Percentiles rank a stretch among this genome's conserved stretches.
Evolutionary conservation across 768 basidiomycete genomes (phyloP).

Genomic region (Leucocoprinus leucothites): DNA sequence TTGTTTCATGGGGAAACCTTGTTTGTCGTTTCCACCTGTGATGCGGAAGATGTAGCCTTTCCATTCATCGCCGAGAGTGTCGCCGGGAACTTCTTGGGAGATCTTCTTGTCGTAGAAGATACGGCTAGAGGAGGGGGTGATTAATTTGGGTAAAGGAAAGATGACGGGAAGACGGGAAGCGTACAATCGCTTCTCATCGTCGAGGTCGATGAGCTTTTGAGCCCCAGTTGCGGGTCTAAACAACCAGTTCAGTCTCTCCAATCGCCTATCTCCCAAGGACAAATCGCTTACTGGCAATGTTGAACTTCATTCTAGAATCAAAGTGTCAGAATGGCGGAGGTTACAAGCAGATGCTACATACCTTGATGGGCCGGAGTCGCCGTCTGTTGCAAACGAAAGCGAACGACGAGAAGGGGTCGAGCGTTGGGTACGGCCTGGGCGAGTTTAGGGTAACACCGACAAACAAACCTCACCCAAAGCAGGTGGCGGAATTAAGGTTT

Average conservation of each 20-base stretch:
- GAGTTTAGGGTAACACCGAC: conserved; percentile 30
- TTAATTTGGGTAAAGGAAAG: neutral
- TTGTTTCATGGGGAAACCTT: conserved; percentile 99
- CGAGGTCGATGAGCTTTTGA: conserved; percentile 94
- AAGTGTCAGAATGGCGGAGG: conserved; percentile 16
- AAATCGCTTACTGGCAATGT: conserved; percentile 82
- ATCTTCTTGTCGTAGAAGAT: conserved; percentile 98
- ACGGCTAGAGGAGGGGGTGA: conserved; percentile 50
- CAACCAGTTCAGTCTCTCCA: conserved; percentile 13
- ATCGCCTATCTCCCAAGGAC: neutral
- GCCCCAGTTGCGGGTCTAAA: conserved; percentile 93
- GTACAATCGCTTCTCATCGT: conserved; percentile 85
- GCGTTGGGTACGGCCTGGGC: conserved; percentile 32
- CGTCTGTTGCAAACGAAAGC: conserved; percentile 36
- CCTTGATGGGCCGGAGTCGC: conserved; percentile 9
- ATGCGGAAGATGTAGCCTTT: conserved; percentile 96
- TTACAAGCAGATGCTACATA: conserved; percentile 26
- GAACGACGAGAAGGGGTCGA: conserved; percentile 37
- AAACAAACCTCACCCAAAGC: conserved; percentile 30
- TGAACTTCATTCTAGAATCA: conserved; percentile 90
- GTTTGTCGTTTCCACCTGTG: conserved; percentile 98
- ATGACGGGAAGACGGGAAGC: conserved; percentile 35
- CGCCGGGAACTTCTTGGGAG: conserved; percentile 89
- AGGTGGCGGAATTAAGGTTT: conserved; percentile 48
- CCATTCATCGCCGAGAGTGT: conserved; percentile 92